Conservation (phyloP, 108 stramenopile genomes). For the Pseudonitzschia multiseries region DNA sequence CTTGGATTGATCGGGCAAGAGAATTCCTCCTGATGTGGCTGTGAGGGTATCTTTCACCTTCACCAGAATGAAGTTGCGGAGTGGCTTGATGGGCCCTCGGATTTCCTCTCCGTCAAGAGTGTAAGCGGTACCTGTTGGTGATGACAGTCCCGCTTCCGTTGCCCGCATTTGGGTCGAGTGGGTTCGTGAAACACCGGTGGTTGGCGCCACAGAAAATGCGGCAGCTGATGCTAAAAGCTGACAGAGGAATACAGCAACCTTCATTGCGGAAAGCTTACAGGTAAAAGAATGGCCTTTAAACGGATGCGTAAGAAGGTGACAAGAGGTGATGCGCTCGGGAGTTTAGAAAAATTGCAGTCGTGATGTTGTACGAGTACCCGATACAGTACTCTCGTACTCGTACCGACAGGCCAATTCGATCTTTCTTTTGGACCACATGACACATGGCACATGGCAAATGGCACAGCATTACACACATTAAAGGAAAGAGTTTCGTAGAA, state of each 20-base stretch:
- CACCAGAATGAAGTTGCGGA: conserved; percentile 85
- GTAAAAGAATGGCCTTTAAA: neutral
- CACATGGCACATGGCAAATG: too few relatives aligned
- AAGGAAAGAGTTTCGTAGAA: too few relatives aligned
- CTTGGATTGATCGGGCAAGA: conserved; percentile 89
- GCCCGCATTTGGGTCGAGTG: neutral
- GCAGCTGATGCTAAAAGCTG: conserved; percentile 2
- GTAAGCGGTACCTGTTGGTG: conserved; percentile 9
- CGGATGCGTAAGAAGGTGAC: neutral
- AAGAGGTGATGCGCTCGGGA: too few relatives aligned
- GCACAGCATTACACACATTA: too few relatives aligned
- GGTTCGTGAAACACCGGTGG: neutral
- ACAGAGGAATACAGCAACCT: neutral
- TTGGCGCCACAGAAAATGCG: neutral
- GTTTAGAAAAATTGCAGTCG: too few relatives aligned
- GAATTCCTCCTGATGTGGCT: conserved; percentile 89
- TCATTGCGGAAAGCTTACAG: neutral
- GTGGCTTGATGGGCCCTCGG: conserved; percentile 80
- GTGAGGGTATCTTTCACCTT: conserved; percentile 80
- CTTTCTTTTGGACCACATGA: too few relatives aligned
- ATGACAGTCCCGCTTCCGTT: neutral
- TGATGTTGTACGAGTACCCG: too few relatives aligned
- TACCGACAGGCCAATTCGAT: too few relatives aligned
- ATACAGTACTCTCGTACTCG: too few relatives aligned
- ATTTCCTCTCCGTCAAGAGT: conserved; percentile 75